Evolutionary conservation across 805 yeast genomes (phyloP), one percentile per base, ranked within the genome.

Genomic region (Candida germanica): DNA sequence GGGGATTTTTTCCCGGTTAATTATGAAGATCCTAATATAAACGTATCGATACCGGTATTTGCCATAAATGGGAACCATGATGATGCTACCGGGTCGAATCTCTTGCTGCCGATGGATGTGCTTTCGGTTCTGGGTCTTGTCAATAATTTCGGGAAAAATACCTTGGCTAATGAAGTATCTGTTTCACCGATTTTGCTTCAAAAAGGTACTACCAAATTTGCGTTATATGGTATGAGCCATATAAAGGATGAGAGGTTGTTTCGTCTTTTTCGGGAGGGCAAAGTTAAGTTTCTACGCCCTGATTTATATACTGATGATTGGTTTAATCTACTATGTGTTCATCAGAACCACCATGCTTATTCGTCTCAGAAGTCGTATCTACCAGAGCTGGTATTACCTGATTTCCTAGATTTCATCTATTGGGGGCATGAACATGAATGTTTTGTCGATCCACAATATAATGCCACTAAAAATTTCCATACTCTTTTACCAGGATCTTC

Each of bases 361-460:
- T 77, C 94, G 1, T 31, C 35, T 3, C 78, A 79, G 29, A 85
- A 94, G 0, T 80, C 87, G 4, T 83, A 83, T 46, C 65, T 93
- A 4, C 98, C 97, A 5, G 98, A 89, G 45, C 72, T 70, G 35
- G 83, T 85, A 48, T 61, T 93, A 16, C 98, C 98, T 0, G 65
- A 71, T 6, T 88, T 89, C 53, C 51, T 93, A 31, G 88, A 93
- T 53, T 66, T 91, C 38, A 80, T 93, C 0, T 63, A 89, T 2
- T 93, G 98, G 98, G 98, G 98, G 12, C 98, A 93, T 58, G 98
- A 93, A 56, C 98, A 93, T 59, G 97, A 93, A 54, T 87, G 97
- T 52, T 71, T 81, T 4, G 86, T 91, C 1, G 77, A 75, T 39
- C 78, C 95, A 0, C 72, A 68, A 1, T 66, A 66, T 29, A 82